Percentiles rank a stretch among this genome's conserved stretches.
Evolutionary conservation across 2,329 filamentous ascomycete genomes (phyloP).

Genomic region (Fusarium udum): DNA sequence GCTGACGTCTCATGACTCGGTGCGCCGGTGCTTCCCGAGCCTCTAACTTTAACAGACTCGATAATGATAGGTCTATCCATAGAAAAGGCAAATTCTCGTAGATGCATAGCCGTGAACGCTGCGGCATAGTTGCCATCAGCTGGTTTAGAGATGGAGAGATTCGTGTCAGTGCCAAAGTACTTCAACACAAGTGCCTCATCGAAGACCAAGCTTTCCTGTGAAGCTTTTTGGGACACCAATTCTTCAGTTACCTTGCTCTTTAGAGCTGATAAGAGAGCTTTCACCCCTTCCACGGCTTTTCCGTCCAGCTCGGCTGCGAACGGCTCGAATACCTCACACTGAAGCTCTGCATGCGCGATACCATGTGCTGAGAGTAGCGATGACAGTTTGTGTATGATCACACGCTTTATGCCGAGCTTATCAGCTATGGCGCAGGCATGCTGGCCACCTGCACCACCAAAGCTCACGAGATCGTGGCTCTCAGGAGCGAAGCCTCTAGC

Average conservation of each 20-base stretch:
- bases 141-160: slow-evolving; percentile 55
- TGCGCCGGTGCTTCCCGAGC: slow-evolving; percentile 1
- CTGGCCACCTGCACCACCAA: slow-evolving; percentile 78
- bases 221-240: slow-evolving; percentile 54
- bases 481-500: slow-evolving; percentile 54
- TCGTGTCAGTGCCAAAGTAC: slow-evolving; percentile 56
- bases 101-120: slow-evolving; percentile 50
- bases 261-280: slow-evolving; percentile 39
- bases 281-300: slow-evolving; percentile 19
- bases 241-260: slow-evolving; percentile 48
- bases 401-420: slow-evolving; percentile 51
- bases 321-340: slow-evolving; percentile 50
- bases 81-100: slow-evolving; percentile 54
- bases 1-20: neutral
- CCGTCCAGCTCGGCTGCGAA: slow-evolving; percentile 38
- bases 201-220: slow-evolving; percentile 50
- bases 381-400: slow-evolving; percentile 55
- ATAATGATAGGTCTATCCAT: slow-evolving; percentile 50
- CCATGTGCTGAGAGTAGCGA: slow-evolving; percentile 56
- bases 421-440: slow-evolving; percentile 55
- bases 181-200: slow-evolving; percentile 56
- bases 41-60: slow-evolving; percentile 50
- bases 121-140: slow-evolving; percentile 48
- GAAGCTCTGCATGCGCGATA: slow-evolving; percentile 53
- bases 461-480: slow-evolving; percentile 48